These are phyloP conservation scores for Tritrichomonas foetus DNA, from an alignment of 208 protist genomes.

Conservation along the genomic window DNA sequence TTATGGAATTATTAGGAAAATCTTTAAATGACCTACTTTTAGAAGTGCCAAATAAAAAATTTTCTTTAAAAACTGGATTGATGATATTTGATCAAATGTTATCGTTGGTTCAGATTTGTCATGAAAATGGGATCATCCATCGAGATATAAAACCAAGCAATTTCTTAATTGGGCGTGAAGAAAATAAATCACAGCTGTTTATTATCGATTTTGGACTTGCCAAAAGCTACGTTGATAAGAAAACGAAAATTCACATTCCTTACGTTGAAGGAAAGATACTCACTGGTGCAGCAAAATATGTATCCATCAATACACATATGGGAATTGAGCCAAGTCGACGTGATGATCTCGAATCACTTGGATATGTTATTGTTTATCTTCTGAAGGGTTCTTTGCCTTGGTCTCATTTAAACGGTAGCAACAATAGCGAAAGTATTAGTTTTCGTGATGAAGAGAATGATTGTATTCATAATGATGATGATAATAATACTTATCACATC, in stretches of 20 bases:
- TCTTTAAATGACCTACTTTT: conserved; percentile 93
- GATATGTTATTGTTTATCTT: conserved; percentile 97
- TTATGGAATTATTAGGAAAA: conserved; percentile 94
- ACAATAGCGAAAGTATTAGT: no score
- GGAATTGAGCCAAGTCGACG: conserved; percentile 79
- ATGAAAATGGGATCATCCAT: neutral
- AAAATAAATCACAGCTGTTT: conserved; percentile 58
- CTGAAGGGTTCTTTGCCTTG: conserved; percentile 88
- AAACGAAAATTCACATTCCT: conserved; percentile 92
- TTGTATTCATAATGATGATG: no score
- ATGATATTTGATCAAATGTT: conserved; percentile 93
- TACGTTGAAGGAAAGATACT: conserved; percentile 96
- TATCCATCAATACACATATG: conserved; percentile 96
- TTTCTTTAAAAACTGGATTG: conserved; percentile 92
- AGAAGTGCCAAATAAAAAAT: conserved; percentile 71
- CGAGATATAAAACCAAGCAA: neutral
- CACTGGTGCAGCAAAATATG: conserved; percentile 96
- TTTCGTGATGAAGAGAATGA: no score
- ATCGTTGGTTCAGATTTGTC: neutral
- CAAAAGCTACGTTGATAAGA: conserved; percentile 95
- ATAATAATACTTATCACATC: no score
- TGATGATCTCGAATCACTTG: conserved; percentile 77
- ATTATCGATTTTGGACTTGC: conserved; percentile 71
- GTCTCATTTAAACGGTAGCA: conserved; percentile 89
- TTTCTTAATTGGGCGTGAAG: neutral